Conservation (phyloP, 2,329 filamentous ascomycete genomes). For the Arthrinium phaeospermum region DNA sequence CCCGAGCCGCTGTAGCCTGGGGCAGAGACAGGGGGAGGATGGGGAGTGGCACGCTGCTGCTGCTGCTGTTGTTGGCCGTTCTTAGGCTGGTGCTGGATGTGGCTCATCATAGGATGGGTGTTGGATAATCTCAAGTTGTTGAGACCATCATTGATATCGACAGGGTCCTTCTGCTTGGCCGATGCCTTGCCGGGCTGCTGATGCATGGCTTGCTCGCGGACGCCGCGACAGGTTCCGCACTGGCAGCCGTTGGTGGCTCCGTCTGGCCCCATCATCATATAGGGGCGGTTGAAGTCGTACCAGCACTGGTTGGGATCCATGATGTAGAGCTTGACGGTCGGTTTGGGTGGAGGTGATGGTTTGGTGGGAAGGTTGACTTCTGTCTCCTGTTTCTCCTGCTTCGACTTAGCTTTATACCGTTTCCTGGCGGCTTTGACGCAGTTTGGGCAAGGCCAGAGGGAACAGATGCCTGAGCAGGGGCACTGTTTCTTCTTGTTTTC, state of each 20-base stretch:
- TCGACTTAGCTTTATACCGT: background rate
- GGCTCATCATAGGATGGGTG: background rate
- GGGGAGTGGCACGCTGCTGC: too few species aligned
- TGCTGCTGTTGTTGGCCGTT: background rate
- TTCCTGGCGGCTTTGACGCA: conserved; percentile 1
- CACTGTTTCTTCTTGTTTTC: background rate
- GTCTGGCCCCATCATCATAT: background rate
- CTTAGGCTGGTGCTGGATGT: background rate
- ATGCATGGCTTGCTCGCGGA: background rate
- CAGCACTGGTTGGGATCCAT: background rate
- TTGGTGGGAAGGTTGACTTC: background rate
- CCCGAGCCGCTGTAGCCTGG: too few species aligned
- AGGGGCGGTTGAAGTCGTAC: background rate
- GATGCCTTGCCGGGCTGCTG: background rate
- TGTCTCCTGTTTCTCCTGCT: background rate
- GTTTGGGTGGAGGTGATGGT: background rate
- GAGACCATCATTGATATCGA: background rate
- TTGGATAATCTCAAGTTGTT: background rate
- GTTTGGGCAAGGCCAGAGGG: conserved; percentile 5
- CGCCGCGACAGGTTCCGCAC: background rate
- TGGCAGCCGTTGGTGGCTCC: background rate
- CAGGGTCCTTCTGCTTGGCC: background rate
- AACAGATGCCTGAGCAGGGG: background rate
- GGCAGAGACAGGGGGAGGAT: too few species aligned
- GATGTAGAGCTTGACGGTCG: background rate